Evolutionary conservation across 2,329 filamentous ascomycete genomes (phyloP), one percentile per base, ranked within the genome.

Genomic region (Lachnellula willkommii): DNA sequence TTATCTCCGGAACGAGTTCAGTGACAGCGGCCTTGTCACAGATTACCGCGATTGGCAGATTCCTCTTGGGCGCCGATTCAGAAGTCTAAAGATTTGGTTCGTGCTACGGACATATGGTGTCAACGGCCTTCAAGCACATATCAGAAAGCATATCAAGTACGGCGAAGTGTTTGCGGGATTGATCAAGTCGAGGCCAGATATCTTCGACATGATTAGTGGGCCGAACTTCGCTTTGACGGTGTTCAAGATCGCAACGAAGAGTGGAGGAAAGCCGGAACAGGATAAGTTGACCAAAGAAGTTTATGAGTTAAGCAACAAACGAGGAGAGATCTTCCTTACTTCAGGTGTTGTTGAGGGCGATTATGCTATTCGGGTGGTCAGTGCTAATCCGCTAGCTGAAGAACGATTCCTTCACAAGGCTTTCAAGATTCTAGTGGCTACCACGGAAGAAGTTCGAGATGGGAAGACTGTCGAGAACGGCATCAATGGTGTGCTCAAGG

Each of bases 31-130:
- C 0, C 79, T 93, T 2, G 93, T 96, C 1, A 96, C 90, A 24
- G 93, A 97, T 73, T 96, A 96, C 76, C 84, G 93, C 47, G 92
- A 97, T 77, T 97, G 93, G 93, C 91, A 96, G 74, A 95, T 97
- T 66, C 91, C 93, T 0, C 84, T 97, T 0, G 93, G 93, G 8
- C 80, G 93, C 2, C 80, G 93, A 15, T 97, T 97, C 79, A 82
- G 93, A 58, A 84, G 87, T 2, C 74, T 97, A 56, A 97, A 97
- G 76, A 85, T 96, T 60, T 97, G 93, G 93, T 96, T 96, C 69
- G 91, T 97, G 7, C 76, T 96, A 65, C 80, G 93, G 46, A 85
- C 81, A 45, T 96, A 91, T 68, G 93, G 93, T 48, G 75, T 95
- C 51, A 77, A 79, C 32, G 93, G 92, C 0, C 73, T 97, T 66